Percentiles rank a stretch among this genome's conserved stretches.
These are phyloP conservation scores for Aspergillus fructus DNA, from an alignment of 2,329 filamentous ascomycete genomes.

Conservation along the genomic window DNA sequence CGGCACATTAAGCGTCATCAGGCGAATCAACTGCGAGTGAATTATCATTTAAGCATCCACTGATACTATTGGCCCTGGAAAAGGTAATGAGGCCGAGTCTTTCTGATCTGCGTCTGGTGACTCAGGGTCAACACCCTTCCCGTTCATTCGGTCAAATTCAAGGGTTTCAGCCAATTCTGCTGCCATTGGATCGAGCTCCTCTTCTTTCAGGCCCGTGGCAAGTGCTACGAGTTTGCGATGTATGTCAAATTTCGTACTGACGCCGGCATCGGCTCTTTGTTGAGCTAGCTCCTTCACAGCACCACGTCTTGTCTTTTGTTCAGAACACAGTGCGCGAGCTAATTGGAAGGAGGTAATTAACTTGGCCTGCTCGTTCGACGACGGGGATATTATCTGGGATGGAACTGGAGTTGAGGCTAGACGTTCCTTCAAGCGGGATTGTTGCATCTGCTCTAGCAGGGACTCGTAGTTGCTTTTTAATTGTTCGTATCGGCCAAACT, in stretches of 20 bases:
- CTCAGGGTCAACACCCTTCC: slow-evolving; percentile 28
- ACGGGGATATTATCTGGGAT: slow-evolving; percentile 13
- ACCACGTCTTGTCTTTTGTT: slow-evolving; percentile 35
- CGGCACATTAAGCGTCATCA: neutral
- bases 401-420: slow-evolving; percentile 21
- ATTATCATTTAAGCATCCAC: slow-evolving; percentile 30
- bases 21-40: neutral
- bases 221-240: slow-evolving; percentile 48
- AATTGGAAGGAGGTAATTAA: slow-evolving; percentile 32
- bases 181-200: slow-evolving; percentile 49
- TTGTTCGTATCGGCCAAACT: slow-evolving; percentile 40
- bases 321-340: slow-evolving; percentile 30
- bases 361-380: slow-evolving; percentile 29
- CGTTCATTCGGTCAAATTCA: slow-evolving; percentile 44
- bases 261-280: slow-evolving; percentile 46
- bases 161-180: slow-evolving; percentile 46
- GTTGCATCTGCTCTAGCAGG: slow-evolving; percentile 46
- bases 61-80: slow-evolving; percentile 28
- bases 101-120: slow-evolving; percentile 30
- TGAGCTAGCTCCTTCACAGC: slow-evolving; percentile 43
- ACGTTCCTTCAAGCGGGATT: slow-evolving; percentile 34
- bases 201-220: slow-evolving; percentile 48
- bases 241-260: slow-evolving; percentile 47
- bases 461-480: slow-evolving; percentile 40
- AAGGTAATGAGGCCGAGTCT: slow-evolving; percentile 27